Evolutionary conservation across 179 eudicot species (phyloP).

Genomic region (Gypsophila paniculata): DNA sequence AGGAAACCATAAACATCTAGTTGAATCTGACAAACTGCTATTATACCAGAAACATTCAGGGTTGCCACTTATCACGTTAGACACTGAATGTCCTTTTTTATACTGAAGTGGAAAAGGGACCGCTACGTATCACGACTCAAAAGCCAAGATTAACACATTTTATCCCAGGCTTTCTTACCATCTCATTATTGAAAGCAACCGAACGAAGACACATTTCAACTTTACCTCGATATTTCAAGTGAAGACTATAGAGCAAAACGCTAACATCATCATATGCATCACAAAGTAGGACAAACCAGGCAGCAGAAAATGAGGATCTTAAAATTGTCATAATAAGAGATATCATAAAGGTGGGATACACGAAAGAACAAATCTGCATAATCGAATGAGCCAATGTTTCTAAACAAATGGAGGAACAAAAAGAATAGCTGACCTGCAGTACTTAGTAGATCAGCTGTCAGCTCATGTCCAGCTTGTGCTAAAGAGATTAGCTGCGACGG

Average conservation of each 20-base stretch:
- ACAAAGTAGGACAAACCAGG: neutral
- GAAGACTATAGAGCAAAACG: neutral
- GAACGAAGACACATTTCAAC: neutral
- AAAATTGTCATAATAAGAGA: neutral
- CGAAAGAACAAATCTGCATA: too few species aligned
- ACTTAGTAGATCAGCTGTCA: conserved; percentile 51
- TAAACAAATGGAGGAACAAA: neutral
- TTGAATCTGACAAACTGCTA: neutral
- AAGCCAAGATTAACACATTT: neutral
- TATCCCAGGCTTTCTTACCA: neutral
- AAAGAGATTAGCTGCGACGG: conserved; percentile 54
- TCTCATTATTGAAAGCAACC: neutral
- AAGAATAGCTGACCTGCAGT: conserved; percentile 38
- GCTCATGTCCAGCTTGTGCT: conserved; percentile 77
- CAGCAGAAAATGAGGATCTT: neutral
- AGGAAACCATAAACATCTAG: conserved; percentile 1
- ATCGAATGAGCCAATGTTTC: neutral
- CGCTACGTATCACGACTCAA: neutral
- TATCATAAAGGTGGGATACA: too few species aligned
- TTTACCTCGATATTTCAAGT: conserved; percentile 2
- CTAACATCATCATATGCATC: neutral
- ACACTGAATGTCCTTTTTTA: too few species aligned
- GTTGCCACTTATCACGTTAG: too few species aligned
- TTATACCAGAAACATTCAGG: neutral
- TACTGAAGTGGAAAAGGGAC: neutral